Evolutionary conservation across 1,284 basidiomycete genomes (phyloP).

Genomic region (Fomitopsis pinicola): DNA sequence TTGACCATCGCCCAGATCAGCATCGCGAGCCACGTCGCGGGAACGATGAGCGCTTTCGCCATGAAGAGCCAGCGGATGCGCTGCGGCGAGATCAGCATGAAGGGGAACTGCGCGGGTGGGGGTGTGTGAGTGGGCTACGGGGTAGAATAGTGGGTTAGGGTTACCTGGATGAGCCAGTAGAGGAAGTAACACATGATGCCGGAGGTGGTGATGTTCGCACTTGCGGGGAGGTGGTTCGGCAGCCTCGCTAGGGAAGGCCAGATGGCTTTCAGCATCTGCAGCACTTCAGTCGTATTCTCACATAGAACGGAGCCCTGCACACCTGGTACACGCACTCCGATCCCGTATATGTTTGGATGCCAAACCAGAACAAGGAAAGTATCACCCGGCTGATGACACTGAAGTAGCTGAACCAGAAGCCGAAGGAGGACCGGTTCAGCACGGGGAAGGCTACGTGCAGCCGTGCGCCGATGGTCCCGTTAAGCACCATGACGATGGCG

Average conservation of each 20-base stretch:
- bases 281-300: neutral
- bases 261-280: constrained; percentile 70
- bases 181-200: constrained; percentile 77
- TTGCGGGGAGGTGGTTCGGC: constrained; percentile 57
- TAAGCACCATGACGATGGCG: constrained; percentile 53
- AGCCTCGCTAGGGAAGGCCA: constrained; percentile 68
- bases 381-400: constrained; percentile 70
- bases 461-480: constrained; percentile 69
- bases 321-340: constrained; percentile 62
- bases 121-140: neutral
- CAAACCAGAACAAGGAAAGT: constrained; percentile 79
- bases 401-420: constrained; percentile 78
- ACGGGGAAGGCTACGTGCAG: constrained; percentile 71
- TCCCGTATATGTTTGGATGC: constrained; percentile 54
- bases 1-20: constrained; percentile 72
- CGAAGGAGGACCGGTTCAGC: constrained; percentile 72
- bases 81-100: constrained; percentile 74
- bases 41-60: constrained; percentile 62
- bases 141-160: neutral
- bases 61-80: constrained; percentile 72
- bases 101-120: constrained; percentile 46
- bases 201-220: constrained; percentile 60
- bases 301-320: neutral
- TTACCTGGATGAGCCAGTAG: constrained; percentile 61
- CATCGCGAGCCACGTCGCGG: constrained; percentile 64